Evolutionary conservation across 352 stramenopile genomes (phyloP).

Genomic region (Phytopythium helicoides): DNA sequence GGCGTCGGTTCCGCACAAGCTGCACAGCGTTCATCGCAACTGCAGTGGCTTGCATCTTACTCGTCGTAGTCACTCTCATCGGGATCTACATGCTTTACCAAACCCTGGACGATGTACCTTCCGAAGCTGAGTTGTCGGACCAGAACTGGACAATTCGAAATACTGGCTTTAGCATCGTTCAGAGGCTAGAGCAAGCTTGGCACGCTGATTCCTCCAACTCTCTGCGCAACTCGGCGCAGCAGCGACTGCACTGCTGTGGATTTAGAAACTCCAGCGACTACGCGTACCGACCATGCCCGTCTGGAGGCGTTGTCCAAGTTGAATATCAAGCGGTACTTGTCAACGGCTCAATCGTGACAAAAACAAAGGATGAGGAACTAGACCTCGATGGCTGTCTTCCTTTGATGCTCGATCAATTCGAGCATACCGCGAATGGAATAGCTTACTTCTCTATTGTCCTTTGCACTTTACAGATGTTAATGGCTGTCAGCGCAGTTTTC

Average conservation of each 20-base stretch:
- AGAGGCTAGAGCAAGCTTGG: slow-evolving; percentile 50
- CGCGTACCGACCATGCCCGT: slow-evolving; percentile 51
- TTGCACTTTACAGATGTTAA: slow-evolving; percentile 36
- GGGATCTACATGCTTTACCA: slow-evolving; percentile 66
- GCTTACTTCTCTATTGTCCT: slow-evolving; percentile 32
- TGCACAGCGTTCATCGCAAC: slow-evolving; percentile 32
- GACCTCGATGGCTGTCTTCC: slow-evolving; percentile 51
- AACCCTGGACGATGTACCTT: slow-evolving; percentile 35
- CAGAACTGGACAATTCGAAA: slow-evolving; percentile 76
- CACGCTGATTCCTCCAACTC: slow-evolving; percentile 33
- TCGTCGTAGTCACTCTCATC: slow-evolving; percentile 34
- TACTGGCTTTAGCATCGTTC: slow-evolving; percentile 60
- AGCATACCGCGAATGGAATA: slow-evolving; percentile 36
- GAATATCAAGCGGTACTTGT: slow-evolving; percentile 62
- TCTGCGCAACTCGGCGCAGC: slow-evolving; percentile 46
- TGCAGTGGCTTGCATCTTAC: slow-evolving; percentile 33
- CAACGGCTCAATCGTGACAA: slow-evolving; percentile 44
- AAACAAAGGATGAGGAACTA: slow-evolving; percentile 40
- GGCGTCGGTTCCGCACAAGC: slow-evolving; percentile 24
- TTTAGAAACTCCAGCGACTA: slow-evolving; percentile 41
- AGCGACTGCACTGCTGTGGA: slow-evolving; percentile 73
- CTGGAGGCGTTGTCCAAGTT: slow-evolving; percentile 37
- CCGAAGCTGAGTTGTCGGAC: slow-evolving; percentile 24
- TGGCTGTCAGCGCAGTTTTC: slow-evolving; percentile 44
- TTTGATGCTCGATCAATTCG: slow-evolving; percentile 53